Conservation (phyloP, 2,329 filamentous ascomycete genomes). For the Chaetomium sp. region DNA sequence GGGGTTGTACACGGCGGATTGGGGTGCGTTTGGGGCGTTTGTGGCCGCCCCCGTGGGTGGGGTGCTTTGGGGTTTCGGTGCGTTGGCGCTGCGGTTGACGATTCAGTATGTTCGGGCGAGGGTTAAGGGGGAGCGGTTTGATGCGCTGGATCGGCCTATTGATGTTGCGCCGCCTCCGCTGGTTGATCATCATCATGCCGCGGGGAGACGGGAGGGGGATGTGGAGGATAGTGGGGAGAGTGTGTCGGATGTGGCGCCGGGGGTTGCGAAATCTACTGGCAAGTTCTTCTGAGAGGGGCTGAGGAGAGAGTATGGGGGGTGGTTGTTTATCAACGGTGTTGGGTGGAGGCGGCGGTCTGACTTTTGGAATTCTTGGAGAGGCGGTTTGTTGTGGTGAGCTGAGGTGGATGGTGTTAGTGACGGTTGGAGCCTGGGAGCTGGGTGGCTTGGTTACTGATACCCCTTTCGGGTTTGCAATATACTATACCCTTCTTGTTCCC, state of each 20-base stretch:
- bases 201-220: background rate
- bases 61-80: slow-evolving; percentile 62
- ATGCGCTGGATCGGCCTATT: slow-evolving; percentile 57
- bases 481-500: too few species aligned
- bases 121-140: slow-evolving; percentile 54
- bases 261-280: slow-evolving; percentile 35
- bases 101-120: slow-evolving; percentile 54
- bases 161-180: slow-evolving; percentile 12
- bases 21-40: slow-evolving; percentile 78
- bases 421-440: too few species aligned
- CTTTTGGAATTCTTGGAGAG: too few species aligned
- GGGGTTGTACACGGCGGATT: slow-evolving; percentile 70
- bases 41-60: slow-evolving; percentile 72
- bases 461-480: too few species aligned
- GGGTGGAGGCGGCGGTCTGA: too few species aligned
- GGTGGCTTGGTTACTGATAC: too few species aligned
- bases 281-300: slow-evolving; percentile 45
- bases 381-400: too few species aligned
- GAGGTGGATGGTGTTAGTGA: too few species aligned
- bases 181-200: background rate
- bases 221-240: slow-evolving; percentile 8
- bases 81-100: slow-evolving; percentile 52
- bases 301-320: background rate
- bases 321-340: background rate
- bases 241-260: slow-evolving; percentile 12